These are phyloP conservation scores for Stephania cephalantha DNA, from an alignment of 164 flowering plant species.

Conservation along the genomic window DNA sequence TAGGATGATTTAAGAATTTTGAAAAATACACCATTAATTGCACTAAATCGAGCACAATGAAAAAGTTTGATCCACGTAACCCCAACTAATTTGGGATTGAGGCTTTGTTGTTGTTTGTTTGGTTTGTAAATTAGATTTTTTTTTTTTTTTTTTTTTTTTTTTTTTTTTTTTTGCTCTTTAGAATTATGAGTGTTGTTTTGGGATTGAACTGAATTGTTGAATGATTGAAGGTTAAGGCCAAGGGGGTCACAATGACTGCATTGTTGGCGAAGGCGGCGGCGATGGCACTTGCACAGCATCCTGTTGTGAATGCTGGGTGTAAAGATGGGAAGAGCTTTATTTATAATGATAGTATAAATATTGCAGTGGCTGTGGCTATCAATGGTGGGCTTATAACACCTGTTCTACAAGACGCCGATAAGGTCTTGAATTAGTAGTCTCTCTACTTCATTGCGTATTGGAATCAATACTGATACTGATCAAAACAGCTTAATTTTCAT, in stretches of 20 bases:
- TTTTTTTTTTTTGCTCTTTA: too few species aligned
- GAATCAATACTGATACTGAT: not conserved
- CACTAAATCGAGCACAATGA: too few species aligned
- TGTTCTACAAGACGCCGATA: constrained; percentile 91
- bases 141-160: too few species aligned
- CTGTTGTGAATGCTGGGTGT: constrained; percentile 76
- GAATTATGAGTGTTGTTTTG: not conserved
- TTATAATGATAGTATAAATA: constrained; percentile 64
- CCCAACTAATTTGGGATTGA: too few species aligned
- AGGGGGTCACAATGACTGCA: constrained; percentile 94
- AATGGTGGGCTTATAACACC: constrained; percentile 94
- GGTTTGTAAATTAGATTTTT: too few species aligned
- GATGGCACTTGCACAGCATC: constrained; percentile 89
- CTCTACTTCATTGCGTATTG: not conserved
- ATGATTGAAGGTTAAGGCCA: constrained; percentile 61
- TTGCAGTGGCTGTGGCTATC: constrained; percentile 89
- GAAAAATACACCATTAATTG: too few species aligned
- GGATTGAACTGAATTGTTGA: constrained; percentile 2
- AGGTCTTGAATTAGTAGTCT: constrained; percentile 33
- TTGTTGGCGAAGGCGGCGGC: constrained; percentile 83
- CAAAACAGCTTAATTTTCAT: constrained; percentile 2
- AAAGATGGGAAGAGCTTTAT: constrained; percentile 90
- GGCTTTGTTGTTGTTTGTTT: too few species aligned
- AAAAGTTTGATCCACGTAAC: too few species aligned
- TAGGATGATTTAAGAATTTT: too few species aligned